Evolutionary conservation across 352 stramenopile species (phyloP), one percentile per base, ranked within the genome.

Genomic region (Phytophthora boehmeriae): DNA sequence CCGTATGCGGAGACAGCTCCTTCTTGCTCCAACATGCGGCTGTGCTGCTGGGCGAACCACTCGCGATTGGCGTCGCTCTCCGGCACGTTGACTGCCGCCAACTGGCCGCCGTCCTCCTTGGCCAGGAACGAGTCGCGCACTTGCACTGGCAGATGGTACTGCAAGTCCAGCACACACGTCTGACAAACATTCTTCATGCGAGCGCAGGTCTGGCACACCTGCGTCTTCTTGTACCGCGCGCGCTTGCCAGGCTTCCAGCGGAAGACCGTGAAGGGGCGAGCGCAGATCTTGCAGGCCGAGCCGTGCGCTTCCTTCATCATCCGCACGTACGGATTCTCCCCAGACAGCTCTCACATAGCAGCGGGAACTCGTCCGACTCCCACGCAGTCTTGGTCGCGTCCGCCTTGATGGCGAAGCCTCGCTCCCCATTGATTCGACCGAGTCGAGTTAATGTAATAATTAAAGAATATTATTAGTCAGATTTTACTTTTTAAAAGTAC

Each of bases 101-200:
- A 64, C 20, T 80, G 65, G 16, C 39, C 63, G 13, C 14, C 55
- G 34, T 65, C 59, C 23, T 78, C 83, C 19, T 63, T 77, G 10
- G 82, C 76, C 60, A 96, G 65, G 52, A 99, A 89, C 35, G 90
- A 75, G 73, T 99, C 96, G 22, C 96, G 84, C 45, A 99, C 93
- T 66, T 98, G 91, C 45, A 98, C 95, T 0, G 94, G 94, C 34
- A 98, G 73, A 70, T 98, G 98, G 71, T 98, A 99, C 73, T 98
- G 95, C 62, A 99, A 77, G 77, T 99, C 97, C 49, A 99, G 90
- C 43, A 99, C 96, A 58, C 97, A 99, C 0, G 97, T 98, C 83
- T 99, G 97, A 75, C 97, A 99, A 5, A 99, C 96, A 78, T 99
- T 99, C 77, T 99, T 99, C 68, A 98, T 97, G 70, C 98, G 96